Base-by-base conservation (phyloP, 2,329 filamentous ascomycete genomes). In the Scleromitrula shiraiana region DNA sequence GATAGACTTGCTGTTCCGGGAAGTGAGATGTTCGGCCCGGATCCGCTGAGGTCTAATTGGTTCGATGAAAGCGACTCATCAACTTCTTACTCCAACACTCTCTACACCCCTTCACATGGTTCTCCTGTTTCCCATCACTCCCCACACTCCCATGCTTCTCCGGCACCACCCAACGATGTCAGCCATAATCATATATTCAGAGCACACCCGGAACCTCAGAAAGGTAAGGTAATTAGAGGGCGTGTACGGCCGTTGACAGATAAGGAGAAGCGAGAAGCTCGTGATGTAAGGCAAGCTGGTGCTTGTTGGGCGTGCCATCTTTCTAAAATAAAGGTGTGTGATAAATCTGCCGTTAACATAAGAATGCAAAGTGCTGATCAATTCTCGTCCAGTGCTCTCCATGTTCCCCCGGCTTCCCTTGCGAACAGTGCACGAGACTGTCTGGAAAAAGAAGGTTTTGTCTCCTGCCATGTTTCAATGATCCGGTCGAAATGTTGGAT, bases 291-390 rank as follows among this genome's bases (percentile, higher is more conserved):
- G 15, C 56, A 63, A 27, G 58, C 57, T 4, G 58, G 60, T 40
- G 61, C 61, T 26, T 63, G 61, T 42, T 63, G 61, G 61, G 58
- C 60, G 42, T 63, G 60, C 33, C 61, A 63, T 53, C 61, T 63
- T 14, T 62, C 61, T 4, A 63, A 63, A 30, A 62, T 57, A 10
- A 63, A 62, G 53, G 59, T 59, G 40, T 19, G 27, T 5, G 23
- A 5, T 17, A 37, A 22, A 3, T 48, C 5, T 5, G 12, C 12
- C 22, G 1, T 10, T 14, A 10, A 26, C n/a, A 19, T 17, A 19
- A 9, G 2, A 9, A 6, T 7, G 26, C n/a, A 26, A 10, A 9
- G 38, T 20, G 35, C 26, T 46, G 15, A 46, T 8, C 32, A 6
- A 12, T 12, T 20, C 15, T n/a, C 20, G 15, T 26, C 10, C 22